Evolutionary conservation across 2,329 filamentous ascomycete species (phyloP).

Genomic region (Akanthomyces dipterigenus): DNA sequence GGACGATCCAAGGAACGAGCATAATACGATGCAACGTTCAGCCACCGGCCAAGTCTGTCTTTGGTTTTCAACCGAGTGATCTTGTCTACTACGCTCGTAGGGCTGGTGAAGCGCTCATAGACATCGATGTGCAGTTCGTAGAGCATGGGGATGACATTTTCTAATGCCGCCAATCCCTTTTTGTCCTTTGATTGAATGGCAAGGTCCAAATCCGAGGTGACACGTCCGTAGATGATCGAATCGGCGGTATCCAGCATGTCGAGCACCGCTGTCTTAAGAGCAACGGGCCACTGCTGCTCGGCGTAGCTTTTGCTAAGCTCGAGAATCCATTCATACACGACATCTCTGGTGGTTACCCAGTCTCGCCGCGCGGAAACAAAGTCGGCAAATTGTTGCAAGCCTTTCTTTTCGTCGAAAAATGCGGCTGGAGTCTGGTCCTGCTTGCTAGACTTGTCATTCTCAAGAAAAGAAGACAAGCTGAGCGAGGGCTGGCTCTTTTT

Average conservation of each 20-base stretch:
- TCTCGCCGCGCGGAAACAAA: constrained; percentile 34
- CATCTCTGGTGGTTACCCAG: constrained; percentile 50
- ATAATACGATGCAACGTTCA: constrained; percentile 41
- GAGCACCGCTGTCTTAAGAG: constrained; percentile 49
- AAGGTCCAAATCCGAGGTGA: constrained; percentile 36
- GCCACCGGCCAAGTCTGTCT: constrained; percentile 44
- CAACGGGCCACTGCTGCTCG: constrained; percentile 50
- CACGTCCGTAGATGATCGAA: constrained; percentile 41
- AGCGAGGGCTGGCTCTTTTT: constrained; percentile 46
- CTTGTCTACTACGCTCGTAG: constrained; percentile 46
- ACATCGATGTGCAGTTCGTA: constrained; percentile 58
- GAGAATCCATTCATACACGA: constrained; percentile 52
- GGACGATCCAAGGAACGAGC: constrained; percentile 30
- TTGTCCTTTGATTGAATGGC: neutral
- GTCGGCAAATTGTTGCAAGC: constrained; percentile 45
- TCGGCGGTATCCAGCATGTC: constrained; percentile 51
- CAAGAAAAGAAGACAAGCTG: constrained; percentile 55
- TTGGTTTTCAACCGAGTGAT: constrained; percentile 42
- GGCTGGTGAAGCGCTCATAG: constrained; percentile 51
- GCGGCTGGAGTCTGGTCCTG: constrained; percentile 42
- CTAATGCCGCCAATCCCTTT: constrained; percentile 23
- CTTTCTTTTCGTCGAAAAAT: constrained; percentile 45
- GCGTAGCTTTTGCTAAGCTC: constrained; percentile 45
- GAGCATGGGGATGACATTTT: constrained; percentile 47
- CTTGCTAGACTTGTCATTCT: constrained; percentile 52